These are phyloP conservation scores for Sphaerosporella brunnea DNA, from an alignment of 495 filamentous ascomycete genomes.

Conservation along the genomic window DNA sequence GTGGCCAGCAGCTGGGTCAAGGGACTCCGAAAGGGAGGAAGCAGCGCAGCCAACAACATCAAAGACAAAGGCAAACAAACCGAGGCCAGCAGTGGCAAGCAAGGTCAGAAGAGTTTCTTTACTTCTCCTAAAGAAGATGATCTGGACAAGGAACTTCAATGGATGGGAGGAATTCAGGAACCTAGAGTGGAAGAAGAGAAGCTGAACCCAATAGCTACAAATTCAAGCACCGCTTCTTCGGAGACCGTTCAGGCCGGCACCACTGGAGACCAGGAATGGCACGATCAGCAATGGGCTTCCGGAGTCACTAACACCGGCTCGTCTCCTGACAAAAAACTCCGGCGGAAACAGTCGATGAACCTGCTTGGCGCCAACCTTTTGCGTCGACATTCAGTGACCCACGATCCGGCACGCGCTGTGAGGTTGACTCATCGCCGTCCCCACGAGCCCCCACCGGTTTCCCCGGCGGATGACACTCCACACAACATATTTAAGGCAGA, in stretches of 20 bases:
- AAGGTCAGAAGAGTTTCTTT: conserved; percentile 16
- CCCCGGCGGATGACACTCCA: neutral
- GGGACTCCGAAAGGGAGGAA: conserved; percentile 21
- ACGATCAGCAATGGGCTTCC: conserved; percentile 1
- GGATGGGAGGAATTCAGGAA: conserved; percentile 19
- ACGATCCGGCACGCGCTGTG: neutral
- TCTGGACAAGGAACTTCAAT: conserved; percentile 20
- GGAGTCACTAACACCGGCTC: neutral
- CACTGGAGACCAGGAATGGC: neutral
- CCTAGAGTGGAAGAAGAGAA: conserved; percentile 19
- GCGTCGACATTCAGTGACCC: neutral
- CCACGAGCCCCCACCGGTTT: conserved; percentile 1
- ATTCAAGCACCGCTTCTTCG: conserved; percentile 17
- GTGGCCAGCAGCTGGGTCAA: conserved; percentile 16
- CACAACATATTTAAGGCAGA: conserved; percentile 1
- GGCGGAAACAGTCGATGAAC: conserved; percentile 6
- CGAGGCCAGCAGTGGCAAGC: conserved; percentile 17
- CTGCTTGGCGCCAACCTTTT: neutral
- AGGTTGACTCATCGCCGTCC: conserved; percentile 1
- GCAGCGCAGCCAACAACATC: conserved; percentile 16
- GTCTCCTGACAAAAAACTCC: neutral
- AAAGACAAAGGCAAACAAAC: conserved; percentile 12
- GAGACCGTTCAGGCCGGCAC: conserved; percentile 16
- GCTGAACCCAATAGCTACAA: conserved; percentile 13
- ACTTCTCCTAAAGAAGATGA: conserved; percentile 15